Evolutionary conservation across 2,329 filamentous ascomycete genomes (phyloP).

Genomic region (Claviceps fusiformis): DNA sequence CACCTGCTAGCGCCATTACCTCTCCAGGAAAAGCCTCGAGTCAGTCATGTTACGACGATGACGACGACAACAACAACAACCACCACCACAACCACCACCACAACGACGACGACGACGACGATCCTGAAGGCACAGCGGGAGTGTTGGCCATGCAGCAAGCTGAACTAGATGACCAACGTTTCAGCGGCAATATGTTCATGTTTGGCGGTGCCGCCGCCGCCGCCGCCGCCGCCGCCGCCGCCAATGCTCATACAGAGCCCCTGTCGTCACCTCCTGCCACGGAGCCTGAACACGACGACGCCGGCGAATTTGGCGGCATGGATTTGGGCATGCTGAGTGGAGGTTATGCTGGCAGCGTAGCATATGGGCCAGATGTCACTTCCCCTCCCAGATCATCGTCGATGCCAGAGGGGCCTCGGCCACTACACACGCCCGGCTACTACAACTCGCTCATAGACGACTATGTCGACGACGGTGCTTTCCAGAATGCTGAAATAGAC

Average conservation of each 20-base stretch:
- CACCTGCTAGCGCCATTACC: constrained; percentile 11
- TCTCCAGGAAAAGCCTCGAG: constrained; percentile 5
- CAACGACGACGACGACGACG: constrained; percentile 41
- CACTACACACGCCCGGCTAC: constrained; percentile 32
- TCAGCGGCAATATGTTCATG: constrained; percentile 19
- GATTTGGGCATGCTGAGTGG: constrained; percentile 66
- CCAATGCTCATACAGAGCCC: neutral
- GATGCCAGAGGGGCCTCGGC: constrained; percentile 31
- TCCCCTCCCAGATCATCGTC: constrained; percentile 25
- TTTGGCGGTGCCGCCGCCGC: constrained; percentile 9
- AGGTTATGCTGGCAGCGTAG: constrained; percentile 44
- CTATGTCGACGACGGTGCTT: constrained; percentile 24
- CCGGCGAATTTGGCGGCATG: constrained; percentile 57
- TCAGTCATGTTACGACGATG: constrained; percentile 13
- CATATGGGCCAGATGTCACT: constrained; percentile 35
- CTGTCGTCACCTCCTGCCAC: constrained; percentile 33
- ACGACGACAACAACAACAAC: constrained; percentile 25
- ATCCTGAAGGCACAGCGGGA: constrained; percentile 76
- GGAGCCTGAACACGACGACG: constrained; percentile 40
- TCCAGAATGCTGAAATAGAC: constrained; percentile 60
- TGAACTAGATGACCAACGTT: constrained; percentile 57
- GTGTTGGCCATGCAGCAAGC: constrained; percentile 73
- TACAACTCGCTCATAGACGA: constrained; percentile 13
- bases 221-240: neutral
- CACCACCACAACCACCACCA: no score